Evolutionary conservation across 2,329 filamentous ascomycete genomes (phyloP), one percentile per base, ranked within the genome.

Genomic region (Conoideocrella luteorostrata): DNA sequence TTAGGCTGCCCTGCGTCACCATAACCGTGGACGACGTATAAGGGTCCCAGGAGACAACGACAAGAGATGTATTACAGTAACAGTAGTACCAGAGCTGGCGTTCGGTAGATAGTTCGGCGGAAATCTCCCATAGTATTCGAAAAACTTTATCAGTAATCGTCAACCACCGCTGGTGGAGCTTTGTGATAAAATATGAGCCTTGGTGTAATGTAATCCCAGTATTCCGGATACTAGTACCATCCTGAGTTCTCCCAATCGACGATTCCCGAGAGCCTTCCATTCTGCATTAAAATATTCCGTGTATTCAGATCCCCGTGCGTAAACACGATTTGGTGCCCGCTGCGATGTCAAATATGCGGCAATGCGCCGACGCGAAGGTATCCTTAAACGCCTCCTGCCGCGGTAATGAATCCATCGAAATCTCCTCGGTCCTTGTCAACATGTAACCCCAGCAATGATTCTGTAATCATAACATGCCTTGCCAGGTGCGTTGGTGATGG

Each of bases 291-390:
- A 6, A 63, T 44, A 21, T 64, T 64, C 0, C 56, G 23, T 37
- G 50, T 52, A 20, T 54, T 59, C 0, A 64, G 43, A 23, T 64
- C 57, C 4, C 57, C 56, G 18, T 77, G 72, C 2, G 71, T 72
- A 44, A 77, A 70, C 1, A 68, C 60, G 13, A 53, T 46, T 0
- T n/a, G 11, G 17, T 53, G 45, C 3, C 41, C 44, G 12, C 15
- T 36, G 10, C 11, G 7, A 4, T 49, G 47, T 10, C 26, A 29
- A 15, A 44, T 29, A 32, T 17, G 10, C 7, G 45, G 47, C 3
- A 51, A 18, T 1, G 34, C 35, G 0, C 10, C 10, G 2, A 35
- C n/a, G 4, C 17, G 29, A 0, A 47, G 43, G 2, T 32, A 7
- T 43, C 2, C 12, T 51, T 50, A 17, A 52, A 54, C 13, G 51